These are phyloP conservation scores for Fusarium anguioides DNA, from an alignment of 2,329 filamentous ascomycete genomes.

Conservation along the genomic window DNA sequence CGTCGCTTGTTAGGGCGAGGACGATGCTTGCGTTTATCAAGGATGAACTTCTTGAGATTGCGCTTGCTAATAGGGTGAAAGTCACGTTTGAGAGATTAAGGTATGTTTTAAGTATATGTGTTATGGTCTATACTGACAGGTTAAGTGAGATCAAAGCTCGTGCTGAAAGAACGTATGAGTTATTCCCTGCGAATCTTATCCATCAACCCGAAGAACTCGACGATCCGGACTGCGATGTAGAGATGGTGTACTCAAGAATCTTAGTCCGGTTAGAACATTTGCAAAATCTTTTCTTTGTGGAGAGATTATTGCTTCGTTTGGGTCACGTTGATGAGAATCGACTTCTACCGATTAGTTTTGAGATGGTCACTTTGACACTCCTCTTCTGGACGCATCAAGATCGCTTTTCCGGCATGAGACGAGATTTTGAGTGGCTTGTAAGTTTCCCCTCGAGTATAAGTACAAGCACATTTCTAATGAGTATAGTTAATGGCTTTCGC, in stretches of 20 bases:
- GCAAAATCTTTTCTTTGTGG: constrained; percentile 69
- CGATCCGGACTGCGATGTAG: constrained; percentile 44
- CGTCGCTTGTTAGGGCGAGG: constrained; percentile 60
- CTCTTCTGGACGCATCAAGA: constrained; percentile 63
- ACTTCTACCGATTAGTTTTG: constrained; percentile 58
- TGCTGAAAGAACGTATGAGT: constrained; percentile 48
- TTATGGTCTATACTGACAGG: not conserved
- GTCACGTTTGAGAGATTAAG: constrained; percentile 31
- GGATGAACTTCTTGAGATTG: constrained; percentile 70
- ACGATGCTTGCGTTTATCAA: constrained; percentile 61
- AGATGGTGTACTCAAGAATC: constrained; percentile 56
- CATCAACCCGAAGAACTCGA: constrained; percentile 54
- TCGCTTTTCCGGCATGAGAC: constrained; percentile 53
- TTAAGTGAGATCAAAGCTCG: constrained; percentile 52
- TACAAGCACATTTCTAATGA: not conserved
- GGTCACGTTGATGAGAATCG: constrained; percentile 53
- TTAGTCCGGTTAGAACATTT: constrained; percentile 62
- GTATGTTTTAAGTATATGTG: constrained; percentile 5
- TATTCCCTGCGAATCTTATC: constrained; percentile 54
- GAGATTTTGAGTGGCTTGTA: constrained; percentile 63
- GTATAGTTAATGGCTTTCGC: constrained; percentile 61
- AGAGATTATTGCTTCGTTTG: constrained; percentile 64
- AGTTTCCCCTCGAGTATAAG: not conserved
- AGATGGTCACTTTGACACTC: constrained; percentile 60
- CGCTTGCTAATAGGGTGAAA: constrained; percentile 52